These are phyloP conservation scores for Eremochloa ophiuroides DNA, from an alignment of 176 grass and related monocot species.

Conservation along the genomic window DNA sequence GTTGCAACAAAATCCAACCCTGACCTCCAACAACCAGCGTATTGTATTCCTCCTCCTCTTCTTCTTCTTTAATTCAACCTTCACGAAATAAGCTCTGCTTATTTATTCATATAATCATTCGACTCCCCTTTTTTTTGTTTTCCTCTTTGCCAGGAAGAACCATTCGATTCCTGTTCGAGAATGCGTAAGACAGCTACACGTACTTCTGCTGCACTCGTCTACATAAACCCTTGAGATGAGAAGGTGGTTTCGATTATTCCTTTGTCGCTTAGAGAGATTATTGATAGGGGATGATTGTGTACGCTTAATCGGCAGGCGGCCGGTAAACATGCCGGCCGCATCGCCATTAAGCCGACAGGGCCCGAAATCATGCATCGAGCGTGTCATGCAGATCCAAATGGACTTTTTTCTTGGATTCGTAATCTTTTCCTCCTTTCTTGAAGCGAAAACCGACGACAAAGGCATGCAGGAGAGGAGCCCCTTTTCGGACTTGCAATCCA, in stretches of 20 bases:
- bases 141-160: background rate
- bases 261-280: no score
- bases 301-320: background rate
- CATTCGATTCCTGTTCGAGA: background rate
- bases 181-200: background rate
- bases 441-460: background rate
- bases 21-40: constrained; percentile 11
- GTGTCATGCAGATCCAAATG: constrained; percentile 27
- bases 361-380: constrained; percentile 25
- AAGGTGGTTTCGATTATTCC: no score
- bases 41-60: background rate
- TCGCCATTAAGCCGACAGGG: constrained; percentile 35
- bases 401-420: constrained; percentile 20
- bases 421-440: background rate
- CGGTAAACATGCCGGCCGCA: constrained; percentile 36
- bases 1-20: constrained; percentile 9
- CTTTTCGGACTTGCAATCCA: constrained; percentile 29
- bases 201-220: background rate
- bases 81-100: background rate
- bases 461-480: background rate
- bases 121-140: background rate
- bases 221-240: background rate
- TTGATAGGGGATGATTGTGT: background rate
- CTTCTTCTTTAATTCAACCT: background rate
- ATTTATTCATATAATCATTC: background rate